A percentile compares a stretch with the other conserved stretches of the same genome.
These are phyloP conservation scores for Brasilioporus rufonigricans DNA, from an alignment of 768 basidiomycete genomes.

Conservation along the genomic window DNA sequence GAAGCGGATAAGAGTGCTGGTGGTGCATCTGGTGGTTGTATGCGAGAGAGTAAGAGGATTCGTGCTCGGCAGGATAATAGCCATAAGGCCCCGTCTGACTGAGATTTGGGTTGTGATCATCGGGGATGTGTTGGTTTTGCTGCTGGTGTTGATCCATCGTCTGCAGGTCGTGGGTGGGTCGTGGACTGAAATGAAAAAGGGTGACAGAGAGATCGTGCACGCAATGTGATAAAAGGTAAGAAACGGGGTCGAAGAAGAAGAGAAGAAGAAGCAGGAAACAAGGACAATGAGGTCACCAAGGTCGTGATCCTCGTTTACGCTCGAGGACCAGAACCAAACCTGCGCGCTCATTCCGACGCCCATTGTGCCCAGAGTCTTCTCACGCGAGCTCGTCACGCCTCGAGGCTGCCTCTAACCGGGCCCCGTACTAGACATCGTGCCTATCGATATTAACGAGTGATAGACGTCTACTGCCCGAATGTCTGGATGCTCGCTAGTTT, in stretches of 20 bases:
- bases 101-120: constrained; percentile 46
- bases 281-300: constrained; percentile 25
- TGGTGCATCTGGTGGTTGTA: constrained; percentile 48
- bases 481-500: too few relatives aligned
- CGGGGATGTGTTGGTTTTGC: constrained; percentile 45
- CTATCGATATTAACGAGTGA: too few relatives aligned
- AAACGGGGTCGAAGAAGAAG: constrained; percentile 36
- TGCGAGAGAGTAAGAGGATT: constrained; percentile 50
- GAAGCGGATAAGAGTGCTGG: constrained; percentile 53
- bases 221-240: constrained; percentile 34
- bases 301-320: constrained; percentile 29
- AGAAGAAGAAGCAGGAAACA: constrained; percentile 35
- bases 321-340: constrained; percentile 25
- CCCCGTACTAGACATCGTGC: constrained; percentile 1
- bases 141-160: constrained; percentile 42
- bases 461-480: neutral
- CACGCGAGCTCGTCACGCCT: constrained; percentile 19
- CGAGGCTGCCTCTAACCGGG: constrained; percentile 19
- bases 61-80: constrained; percentile 56
- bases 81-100: constrained; percentile 40
- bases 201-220: constrained; percentile 34
- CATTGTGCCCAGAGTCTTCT: too few relatives aligned
- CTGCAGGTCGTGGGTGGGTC: constrained; percentile 38
- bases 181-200: constrained; percentile 34
- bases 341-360: neutral